A percentile compares a stretch with the other conserved stretches of the same genome.
Evolutionary conservation across 2,329 filamentous ascomycete species (phyloP).

Genomic region (Neofusicoccum parvum): DNA sequence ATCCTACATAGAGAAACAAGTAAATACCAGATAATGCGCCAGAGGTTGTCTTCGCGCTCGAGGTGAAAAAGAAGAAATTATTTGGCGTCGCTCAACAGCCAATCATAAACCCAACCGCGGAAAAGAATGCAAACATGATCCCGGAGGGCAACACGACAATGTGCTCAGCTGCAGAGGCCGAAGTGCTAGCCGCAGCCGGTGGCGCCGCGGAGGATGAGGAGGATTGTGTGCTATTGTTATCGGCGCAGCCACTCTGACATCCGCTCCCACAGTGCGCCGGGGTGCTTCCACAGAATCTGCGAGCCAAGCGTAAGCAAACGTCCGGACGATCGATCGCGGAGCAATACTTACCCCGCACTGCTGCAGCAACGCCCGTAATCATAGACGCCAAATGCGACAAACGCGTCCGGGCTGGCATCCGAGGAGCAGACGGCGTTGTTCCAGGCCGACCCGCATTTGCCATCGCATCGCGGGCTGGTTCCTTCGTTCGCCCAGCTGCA

Average conservation of each 20-base stretch:
- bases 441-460: neutral
- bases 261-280: neutral
- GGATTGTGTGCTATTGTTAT: neutral
- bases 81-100: too few species aligned
- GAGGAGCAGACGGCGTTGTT: neutral
- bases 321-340: too few species aligned
- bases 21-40: too few species aligned
- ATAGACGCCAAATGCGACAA: neutral
- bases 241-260: neutral
- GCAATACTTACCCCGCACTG: neutral
- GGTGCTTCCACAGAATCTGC: constrained; percentile 2
- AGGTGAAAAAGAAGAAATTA: too few species aligned
- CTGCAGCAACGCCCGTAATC: constrained; percentile 2
- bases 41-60: too few species aligned
- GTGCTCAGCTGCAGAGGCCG: neutral
- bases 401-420: neutral
- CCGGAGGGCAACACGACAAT: too few species aligned
- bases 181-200: neutral
- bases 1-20: too few species aligned
- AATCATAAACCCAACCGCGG: too few species aligned
- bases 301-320: neutral
- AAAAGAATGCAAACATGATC: too few species aligned
- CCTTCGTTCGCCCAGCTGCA: constrained; percentile 3
- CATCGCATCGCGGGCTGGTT: constrained; percentile 5
- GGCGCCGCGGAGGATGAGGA: neutral